These are phyloP conservation scores for Apiotrichum siamense DNA, from an alignment of 1,284 basidiomycete species.

Conservation along the genomic window DNA sequence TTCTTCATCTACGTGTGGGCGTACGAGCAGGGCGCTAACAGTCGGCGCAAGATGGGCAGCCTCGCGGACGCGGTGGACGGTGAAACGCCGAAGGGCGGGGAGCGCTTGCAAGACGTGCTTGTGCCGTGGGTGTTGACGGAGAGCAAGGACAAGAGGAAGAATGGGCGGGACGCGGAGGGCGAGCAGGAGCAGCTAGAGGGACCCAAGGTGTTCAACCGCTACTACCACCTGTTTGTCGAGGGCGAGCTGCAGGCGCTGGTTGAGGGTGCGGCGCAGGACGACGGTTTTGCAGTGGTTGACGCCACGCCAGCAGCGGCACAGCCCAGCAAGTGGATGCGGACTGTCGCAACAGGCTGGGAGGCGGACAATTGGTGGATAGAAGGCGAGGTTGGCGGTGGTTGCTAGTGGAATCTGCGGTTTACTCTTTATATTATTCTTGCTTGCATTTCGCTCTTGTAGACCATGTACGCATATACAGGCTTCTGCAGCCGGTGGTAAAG, in stretches of 20 bases:
- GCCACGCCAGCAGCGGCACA: slow-evolving; percentile 12
- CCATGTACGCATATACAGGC: no score
- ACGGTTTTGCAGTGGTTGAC: slow-evolving; percentile 50
- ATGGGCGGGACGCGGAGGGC: neutral
- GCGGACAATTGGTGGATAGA: slow-evolving; percentile 50
- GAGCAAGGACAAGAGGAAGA: slow-evolving; percentile 11
- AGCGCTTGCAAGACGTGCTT: slow-evolving; percentile 57
- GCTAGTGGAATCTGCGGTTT: neutral
- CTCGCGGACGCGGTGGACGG: slow-evolving; percentile 26
- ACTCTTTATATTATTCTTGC: no score
- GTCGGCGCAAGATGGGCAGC: slow-evolving; percentile 60
- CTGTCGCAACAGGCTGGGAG: slow-evolving; percentile 76
- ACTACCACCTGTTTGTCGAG: slow-evolving; percentile 85
- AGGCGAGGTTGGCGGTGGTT: slow-evolving; percentile 33
- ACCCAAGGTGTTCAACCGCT: slow-evolving; percentile 63
- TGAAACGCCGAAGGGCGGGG: neutral
- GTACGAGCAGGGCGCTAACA: slow-evolving; percentile 79
- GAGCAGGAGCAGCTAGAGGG: slow-evolving; percentile 3
- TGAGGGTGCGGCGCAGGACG: slow-evolving; percentile 55
- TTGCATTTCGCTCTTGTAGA: no score
- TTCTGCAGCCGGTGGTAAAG: no score
- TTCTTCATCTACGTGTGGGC: slow-evolving; percentile 98
- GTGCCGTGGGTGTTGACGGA: slow-evolving; percentile 60
- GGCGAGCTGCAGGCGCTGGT: slow-evolving; percentile 68
- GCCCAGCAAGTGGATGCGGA: slow-evolving; percentile 52